Conservation (phyloP, 768 basidiomycete species). For the Leccinum longicurvipes region DNA sequence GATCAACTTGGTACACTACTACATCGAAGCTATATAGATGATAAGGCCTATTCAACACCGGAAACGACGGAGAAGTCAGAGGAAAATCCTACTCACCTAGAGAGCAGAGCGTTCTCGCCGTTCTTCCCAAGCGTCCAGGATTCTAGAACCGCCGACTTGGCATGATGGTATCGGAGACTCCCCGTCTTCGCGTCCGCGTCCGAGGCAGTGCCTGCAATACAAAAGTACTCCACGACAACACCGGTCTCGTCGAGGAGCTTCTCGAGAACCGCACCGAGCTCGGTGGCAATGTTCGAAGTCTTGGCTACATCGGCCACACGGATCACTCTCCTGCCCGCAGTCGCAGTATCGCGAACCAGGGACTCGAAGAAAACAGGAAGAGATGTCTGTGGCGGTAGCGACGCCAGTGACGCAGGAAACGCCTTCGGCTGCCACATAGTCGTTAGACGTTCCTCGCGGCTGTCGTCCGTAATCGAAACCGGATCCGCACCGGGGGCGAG, state of each 20-base stretch:
- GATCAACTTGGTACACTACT: constrained; percentile 19
- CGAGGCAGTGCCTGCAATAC: constrained; percentile 15
- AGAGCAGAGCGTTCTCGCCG: neutral
- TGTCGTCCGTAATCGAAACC: constrained; percentile 22
- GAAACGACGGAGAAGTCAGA: fast-evolving
- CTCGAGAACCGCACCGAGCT: constrained; percentile 15
- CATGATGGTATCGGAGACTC: constrained; percentile 7
- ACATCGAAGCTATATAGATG: constrained; percentile 15
- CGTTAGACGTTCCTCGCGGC: constrained; percentile 29
- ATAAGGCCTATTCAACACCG: neutral
- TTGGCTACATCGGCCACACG: constrained; percentile 25
- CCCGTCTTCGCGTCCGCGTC: constrained; percentile 25
- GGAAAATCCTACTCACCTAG: constrained; percentile 6
- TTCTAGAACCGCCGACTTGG: constrained; percentile 19
- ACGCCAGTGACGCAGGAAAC: constrained; percentile 20
- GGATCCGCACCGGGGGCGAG: constrained; percentile 30
- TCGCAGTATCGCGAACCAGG: constrained; percentile 14
- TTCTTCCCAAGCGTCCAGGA: constrained; percentile 16
- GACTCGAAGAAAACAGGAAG: constrained; percentile 17
- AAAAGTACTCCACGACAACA: constrained; percentile 17
- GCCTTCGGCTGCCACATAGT: constrained; percentile 31
- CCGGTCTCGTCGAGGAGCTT: constrained; percentile 15
- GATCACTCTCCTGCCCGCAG: constrained; percentile 20
- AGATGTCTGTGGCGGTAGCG: constrained; percentile 1
- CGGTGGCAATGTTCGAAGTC: constrained; percentile 14